Percentiles rank a stretch among this genome's conserved stretches.
Conservation (phyloP, 352 stramenopile species). For the Pythium phragmiticola region DNA sequence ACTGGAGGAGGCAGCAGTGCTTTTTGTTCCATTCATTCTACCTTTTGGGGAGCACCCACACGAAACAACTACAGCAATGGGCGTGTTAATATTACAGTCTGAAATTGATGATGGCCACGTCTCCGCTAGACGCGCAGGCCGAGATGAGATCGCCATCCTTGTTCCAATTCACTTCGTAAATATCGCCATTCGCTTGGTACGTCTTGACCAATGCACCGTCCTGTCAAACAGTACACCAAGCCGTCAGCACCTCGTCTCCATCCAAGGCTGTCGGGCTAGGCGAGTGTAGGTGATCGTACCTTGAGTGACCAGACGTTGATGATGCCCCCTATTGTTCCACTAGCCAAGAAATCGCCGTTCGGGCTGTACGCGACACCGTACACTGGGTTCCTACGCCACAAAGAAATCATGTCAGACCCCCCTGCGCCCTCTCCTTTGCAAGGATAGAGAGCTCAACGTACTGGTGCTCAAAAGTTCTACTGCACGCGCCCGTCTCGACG, state of each 20-base stretch:
- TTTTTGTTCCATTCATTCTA: constrained; percentile 15
- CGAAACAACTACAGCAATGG: constrained; percentile 31
- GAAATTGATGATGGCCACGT: constrained; percentile 90
- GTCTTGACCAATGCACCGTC: constrained; percentile 80
- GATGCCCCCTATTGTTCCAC: constrained; percentile 95
- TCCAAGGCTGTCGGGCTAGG: neutral
- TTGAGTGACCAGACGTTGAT: constrained; percentile 98
- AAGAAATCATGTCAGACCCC: constrained; percentile 8
- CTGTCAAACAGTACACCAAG: constrained; percentile 14
- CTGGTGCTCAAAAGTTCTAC: constrained; percentile 92
- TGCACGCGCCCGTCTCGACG: constrained; percentile 87
- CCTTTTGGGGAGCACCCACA: constrained; percentile 4
- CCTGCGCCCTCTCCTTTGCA: neutral
- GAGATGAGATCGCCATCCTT: constrained; percentile 83
- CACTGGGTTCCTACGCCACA: constrained; percentile 64
- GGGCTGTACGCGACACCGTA: constrained; percentile 89
- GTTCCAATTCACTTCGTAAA: constrained; percentile 99
- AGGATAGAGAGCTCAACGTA: constrained; percentile 45
- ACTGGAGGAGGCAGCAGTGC: neutral
- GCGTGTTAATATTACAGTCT: constrained; percentile 85
- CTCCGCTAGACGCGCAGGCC: constrained; percentile 82
- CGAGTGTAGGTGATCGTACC: constrained; percentile 35
- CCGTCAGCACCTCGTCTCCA: neutral
- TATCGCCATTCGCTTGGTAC: constrained; percentile 93
- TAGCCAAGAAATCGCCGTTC: constrained; percentile 93